Conservation (phyloP, 441 rosid species). For the Gossypium laxum region DNA sequence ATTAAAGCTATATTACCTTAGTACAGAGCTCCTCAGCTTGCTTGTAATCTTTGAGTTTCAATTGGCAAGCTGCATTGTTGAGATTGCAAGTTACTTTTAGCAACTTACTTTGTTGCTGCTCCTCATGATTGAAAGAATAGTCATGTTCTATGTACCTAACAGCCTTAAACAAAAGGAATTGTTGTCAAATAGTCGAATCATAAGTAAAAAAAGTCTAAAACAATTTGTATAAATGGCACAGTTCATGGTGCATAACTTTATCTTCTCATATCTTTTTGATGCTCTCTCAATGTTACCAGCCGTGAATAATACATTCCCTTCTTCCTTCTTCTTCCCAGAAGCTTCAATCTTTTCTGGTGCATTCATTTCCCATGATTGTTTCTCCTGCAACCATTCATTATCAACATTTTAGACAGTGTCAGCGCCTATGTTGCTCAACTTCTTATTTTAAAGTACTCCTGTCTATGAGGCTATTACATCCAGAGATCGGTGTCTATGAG, state of each 20-base stretch:
- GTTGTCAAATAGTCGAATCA: background rate
- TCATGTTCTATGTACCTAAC: constrained; percentile 60
- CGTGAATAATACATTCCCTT: constrained; percentile 61
- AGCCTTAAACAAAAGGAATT: constrained; percentile 31
- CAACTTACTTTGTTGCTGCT: constrained; percentile 50
- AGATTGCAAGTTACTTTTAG: constrained; percentile 62
- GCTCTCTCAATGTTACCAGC: constrained; percentile 58
- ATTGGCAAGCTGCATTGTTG: constrained; percentile 69
- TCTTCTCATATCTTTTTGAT: constrained; percentile 74
- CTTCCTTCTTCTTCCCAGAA: constrained; percentile 74
- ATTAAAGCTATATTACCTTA: constrained; percentile 33
- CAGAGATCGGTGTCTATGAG: too few relatives aligned
- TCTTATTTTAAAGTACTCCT: too few relatives aligned
- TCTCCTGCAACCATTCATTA: constrained; percentile 41
- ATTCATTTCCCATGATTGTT: constrained; percentile 82
- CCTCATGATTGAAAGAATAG: constrained; percentile 64
- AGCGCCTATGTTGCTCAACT: background rate
- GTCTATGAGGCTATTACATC: too few relatives aligned
- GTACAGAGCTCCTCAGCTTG: constrained; percentile 69
- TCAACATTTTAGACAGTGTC: background rate
- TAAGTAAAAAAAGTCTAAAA: background rate
- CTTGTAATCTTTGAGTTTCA: constrained; percentile 59
- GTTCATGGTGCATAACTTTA: background rate
- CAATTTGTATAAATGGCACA: constrained; percentile 19
- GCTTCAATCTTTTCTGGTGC: constrained; percentile 69